phyloP scores from a whole-genome alignment of 192 early-diverging fungal genomes.

The Pecoramyces ruminantium region DNA sequence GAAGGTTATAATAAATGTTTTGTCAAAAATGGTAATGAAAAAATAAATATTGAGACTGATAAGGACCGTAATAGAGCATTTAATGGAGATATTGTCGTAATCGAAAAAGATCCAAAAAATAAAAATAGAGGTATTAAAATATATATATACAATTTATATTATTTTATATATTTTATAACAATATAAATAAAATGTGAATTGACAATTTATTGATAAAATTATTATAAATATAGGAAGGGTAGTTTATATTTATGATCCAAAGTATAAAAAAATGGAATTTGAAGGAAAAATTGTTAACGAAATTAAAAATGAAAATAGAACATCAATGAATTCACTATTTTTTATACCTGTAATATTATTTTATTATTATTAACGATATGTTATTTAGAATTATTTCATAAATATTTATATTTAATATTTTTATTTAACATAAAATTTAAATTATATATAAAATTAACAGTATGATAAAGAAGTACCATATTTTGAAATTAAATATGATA shows the following conservation, averaged over 20 bases:
- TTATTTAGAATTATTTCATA: too few relatives aligned
- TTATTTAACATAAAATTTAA: too few relatives aligned
- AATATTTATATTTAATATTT: too few relatives aligned
- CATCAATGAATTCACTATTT: background rate
- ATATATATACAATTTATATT: background rate
- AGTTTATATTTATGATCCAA: background rate
- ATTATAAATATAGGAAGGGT: background rate
- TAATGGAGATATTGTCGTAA: background rate
- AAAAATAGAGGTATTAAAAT: background rate
- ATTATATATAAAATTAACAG: background rate
- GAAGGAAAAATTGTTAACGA: background rate
- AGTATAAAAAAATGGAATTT: background rate
- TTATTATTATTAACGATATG: too few relatives aligned
- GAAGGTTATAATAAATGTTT: background rate
- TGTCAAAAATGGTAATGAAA: background rate
- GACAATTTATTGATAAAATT: background rate
- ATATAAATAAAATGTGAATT: background rate
- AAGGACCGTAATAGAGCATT: background rate
- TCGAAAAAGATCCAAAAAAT: background rate
- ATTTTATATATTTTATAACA: background rate
- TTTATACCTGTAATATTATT: background rate
- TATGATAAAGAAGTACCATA: background rate
- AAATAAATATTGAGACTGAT: background rate
- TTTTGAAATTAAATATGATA: background rate
- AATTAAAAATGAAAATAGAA: background rate